phyloP scores from a whole-genome alignment of 2,329 filamentous ascomycete genomes.

The Cryphonectria parasitica region DNA sequence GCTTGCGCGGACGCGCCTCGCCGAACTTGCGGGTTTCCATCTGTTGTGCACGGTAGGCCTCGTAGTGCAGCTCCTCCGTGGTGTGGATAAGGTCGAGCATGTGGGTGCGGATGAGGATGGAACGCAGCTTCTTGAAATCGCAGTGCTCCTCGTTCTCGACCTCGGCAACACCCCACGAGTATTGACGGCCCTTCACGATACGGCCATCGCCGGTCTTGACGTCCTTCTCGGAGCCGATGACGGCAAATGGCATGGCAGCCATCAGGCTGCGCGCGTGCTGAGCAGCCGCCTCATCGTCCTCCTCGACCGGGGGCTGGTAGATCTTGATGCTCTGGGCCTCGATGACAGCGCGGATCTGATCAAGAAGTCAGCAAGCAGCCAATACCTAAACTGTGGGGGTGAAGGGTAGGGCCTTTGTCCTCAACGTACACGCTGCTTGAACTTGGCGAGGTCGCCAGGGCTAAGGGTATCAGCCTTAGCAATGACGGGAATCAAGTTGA shows the following conservation, averaged over 20 bases:
- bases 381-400: neutral
- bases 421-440: conserved; percentile 84
- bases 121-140: conserved; percentile 99
- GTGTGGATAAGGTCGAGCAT: conserved; percentile 99
- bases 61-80: conserved; percentile 98
- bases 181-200: conserved; percentile 98
- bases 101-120: conserved; percentile 97
- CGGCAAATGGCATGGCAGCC: conserved; percentile 96
- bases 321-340: conserved; percentile 99
- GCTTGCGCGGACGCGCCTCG: conserved; percentile 93
- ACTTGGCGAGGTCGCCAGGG: conserved; percentile 85
- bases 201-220: conserved; percentile 95
- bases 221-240: conserved; percentile 99
- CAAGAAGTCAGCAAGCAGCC: conserved; percentile 36
- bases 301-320: conserved; percentile 96
- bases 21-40: conserved; percentile 99
- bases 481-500: conserved; percentile 97
- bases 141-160: conserved; percentile 99
- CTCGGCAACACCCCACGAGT: conserved; percentile 98
- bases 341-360: conserved; percentile 88
- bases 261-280: conserved; percentile 94
- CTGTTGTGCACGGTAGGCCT: conserved; percentile 97
- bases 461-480: conserved; percentile 98
- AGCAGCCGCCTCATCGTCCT: conserved; percentile 95
- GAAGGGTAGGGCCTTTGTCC: neutral